phyloP scores from a whole-genome alignment of 2,329 filamentous ascomycete genomes.

The Gaeumannomyces sp. region DNA sequence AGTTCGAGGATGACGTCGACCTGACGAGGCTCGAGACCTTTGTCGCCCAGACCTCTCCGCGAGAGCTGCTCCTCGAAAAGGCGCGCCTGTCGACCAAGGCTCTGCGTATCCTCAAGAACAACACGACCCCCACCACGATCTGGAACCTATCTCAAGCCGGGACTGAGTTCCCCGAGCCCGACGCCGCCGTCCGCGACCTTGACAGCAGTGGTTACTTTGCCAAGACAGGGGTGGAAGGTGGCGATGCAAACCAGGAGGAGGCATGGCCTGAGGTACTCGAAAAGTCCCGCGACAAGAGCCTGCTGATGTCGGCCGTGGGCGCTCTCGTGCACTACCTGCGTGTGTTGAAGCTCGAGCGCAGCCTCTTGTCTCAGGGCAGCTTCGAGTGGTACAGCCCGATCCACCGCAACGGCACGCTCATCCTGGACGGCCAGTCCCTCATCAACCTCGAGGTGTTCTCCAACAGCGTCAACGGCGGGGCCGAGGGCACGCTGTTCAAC shows the following conservation, averaged over 20 bases:
- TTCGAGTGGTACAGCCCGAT: conserved; percentile 93
- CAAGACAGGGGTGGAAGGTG: conserved; percentile 33
- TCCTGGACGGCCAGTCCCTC: conserved; percentile 90
- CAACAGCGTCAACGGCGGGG: conserved; percentile 81
- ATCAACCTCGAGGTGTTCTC: conserved; percentile 98
- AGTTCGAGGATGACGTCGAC: conserved; percentile 86
- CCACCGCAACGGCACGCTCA: conserved; percentile 78
- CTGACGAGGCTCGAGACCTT: conserved; percentile 97
- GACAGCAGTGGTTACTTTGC: conserved; percentile 74
- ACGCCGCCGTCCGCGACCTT: conserved; percentile 75
- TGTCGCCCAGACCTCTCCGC: conserved; percentile 83
- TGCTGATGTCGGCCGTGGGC: conserved; percentile 86
- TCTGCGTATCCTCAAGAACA: conserved; percentile 90
- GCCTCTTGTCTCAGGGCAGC: conserved; percentile 81
- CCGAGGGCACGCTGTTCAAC: conserved; percentile 81
- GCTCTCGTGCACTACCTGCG: conserved; percentile 83
- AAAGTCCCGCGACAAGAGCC: conserved; percentile 68
- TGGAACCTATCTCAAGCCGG: conserved; percentile 88
- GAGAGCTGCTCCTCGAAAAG: conserved; percentile 86
- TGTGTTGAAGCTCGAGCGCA: conserved; percentile 80
- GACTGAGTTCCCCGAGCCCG: conserved; percentile 86
- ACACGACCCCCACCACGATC: conserved; percentile 83
- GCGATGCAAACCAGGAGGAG: conserved; percentile 28
- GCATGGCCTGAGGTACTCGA: conserved; percentile 71
- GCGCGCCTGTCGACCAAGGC: conserved; percentile 80